Conservation (phyloP, 1,139 yeast genomes). For the Debaryomycetaceae sp. region DNA sequence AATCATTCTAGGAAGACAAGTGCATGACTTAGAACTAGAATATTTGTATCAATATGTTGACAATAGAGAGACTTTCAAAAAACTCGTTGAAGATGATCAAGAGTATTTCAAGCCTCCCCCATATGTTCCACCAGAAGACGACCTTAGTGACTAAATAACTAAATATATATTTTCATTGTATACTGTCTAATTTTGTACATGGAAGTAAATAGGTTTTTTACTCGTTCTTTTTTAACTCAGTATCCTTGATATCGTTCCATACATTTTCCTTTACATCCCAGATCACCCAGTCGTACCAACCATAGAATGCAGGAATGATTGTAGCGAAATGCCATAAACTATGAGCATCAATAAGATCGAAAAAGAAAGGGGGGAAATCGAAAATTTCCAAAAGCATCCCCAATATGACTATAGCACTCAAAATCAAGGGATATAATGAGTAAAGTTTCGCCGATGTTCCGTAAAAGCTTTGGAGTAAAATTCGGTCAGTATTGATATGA, state of each 20-base stretch:
- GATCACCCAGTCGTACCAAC: conserved; percentile 49
- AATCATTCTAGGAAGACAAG: conserved; percentile 87
- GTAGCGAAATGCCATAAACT: conserved; percentile 89
- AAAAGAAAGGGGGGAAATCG: conserved; percentile 74
- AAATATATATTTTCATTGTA: not conserved
- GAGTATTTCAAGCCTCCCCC: conserved; percentile 67
- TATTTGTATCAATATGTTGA: conserved; percentile 75
- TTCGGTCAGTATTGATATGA: conserved; percentile 20
- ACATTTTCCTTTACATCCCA: conserved; percentile 45
- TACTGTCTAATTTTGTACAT: not conserved
- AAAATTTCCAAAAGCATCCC: conserved; percentile 89
- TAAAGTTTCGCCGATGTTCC: conserved; percentile 37
- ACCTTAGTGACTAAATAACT: conserved; percentile 15
- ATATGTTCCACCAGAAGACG: conserved; percentile 40
- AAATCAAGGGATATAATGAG: conserved; percentile 40
- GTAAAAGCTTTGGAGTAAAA: conserved; percentile 33
- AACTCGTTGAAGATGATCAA: conserved; percentile 65
- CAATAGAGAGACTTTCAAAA: conserved; percentile 57
- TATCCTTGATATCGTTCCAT: conserved; percentile 8
- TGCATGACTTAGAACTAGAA: conserved; percentile 89
- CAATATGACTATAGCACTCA: conserved; percentile 49
- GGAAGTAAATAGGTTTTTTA: not conserved
- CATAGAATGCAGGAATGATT: conserved; percentile 53
- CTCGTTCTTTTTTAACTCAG: conserved; percentile 10
- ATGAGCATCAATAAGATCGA: conserved; percentile 81